Evolutionary conservation across 2,329 filamentous ascomycete species (phyloP), one percentile per base, ranked within the genome.

Genomic region (Tympanopsis confertula): DNA sequence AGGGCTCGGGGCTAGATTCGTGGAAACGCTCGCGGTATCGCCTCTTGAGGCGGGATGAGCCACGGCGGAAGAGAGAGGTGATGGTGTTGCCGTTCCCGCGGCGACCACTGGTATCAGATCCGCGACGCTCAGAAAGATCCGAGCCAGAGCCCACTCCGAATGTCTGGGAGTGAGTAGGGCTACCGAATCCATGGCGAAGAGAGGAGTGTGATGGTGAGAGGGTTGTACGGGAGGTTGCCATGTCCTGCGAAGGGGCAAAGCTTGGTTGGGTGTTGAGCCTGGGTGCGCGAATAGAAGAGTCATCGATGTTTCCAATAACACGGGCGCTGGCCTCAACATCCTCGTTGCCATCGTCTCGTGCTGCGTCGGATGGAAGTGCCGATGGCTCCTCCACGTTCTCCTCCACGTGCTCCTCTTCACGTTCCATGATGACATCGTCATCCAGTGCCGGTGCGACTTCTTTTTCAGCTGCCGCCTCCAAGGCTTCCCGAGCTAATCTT

Each of bases 21-120:
- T 33, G 30, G 30, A 33, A 33, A 7, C 30, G 30, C 17, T 33
- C 30, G 15, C 30, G 30, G 15, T 33, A 33, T 33, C 30, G 10
- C 30, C 30, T 13, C 30, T 33, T 33, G 15, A 33, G 30, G 7
- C 30, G 30, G 7, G 30, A 33, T 10, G 10, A 12, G 30, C 30
- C 30, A 18, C 30, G 30, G 12, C 30, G 30, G 15, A 33, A 33
- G 7, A 33, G 30, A 10, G 30, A 33, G 15, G 30, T 7, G 12
- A 33, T 12, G 30, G 30, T 18, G 15, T 18, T 18, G 10, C 10
- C 15, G 15, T 18, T 18, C 30, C 10, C 15, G 15, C 30, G 30
- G 7, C 7, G 10, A 15, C 30, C 15, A 33, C 30, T 33, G 15
- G 10, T 10, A 15, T 33, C 30, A 15, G 30, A 33, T 15, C 10